Evolutionary conservation across 169 alveolate genomes (phyloP), one percentile per base, ranked within the genome.

Genomic region (Cryptosporidium meleagridis): DNA sequence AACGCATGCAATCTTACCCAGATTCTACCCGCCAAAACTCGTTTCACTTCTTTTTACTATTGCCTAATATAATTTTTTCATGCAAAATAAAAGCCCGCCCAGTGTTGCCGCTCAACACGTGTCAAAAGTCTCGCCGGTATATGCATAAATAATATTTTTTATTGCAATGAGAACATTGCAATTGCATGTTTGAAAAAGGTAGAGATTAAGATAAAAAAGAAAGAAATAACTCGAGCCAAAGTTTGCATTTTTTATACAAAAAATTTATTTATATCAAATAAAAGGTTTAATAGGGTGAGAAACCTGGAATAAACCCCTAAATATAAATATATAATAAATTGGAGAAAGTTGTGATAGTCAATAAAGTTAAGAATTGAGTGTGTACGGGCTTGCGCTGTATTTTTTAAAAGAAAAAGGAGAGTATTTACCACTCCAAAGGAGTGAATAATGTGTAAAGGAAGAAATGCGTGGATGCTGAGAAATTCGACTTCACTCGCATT

Each of bases 111-210:
- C 72, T 53, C 18, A 12, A 33, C 41, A 65, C 72, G 72, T 65
- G 72, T 65, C 72, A 65, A 65, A 65, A 65, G 72, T 65, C 72
- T 65, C 72, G 72, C 51, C 44, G 72, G 72, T 65, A 65, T 65
- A 65, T 65, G 72, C 48, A 65, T 35, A 65, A 65, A 65, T 65
- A 37, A 37, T 18, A 31, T 21, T 21, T 65, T 8, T 35, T 35
- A 65, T 35, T 35, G 72, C 53, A 65, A 33, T 14, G 31, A 33
- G 31, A 65, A 65, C 48, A 31, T 59, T 23, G 48, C 72, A 29
- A n/a, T 31, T 65, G 72, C 72, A 65, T 65, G 72, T 31, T 65
- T 35, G 72, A 65, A 65, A 65, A 65, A 65, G 52, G 53, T 65
- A 65, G 35, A 55, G 23, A 37, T 37, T 65, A 14, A 18, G 29